A percentile compares a stretch with the other conserved stretches of the same genome.
These are phyloP conservation scores for Aspergillus indologenus DNA, from an alignment of 495 filamentous ascomycete genomes.

Conservation along the genomic window DNA sequence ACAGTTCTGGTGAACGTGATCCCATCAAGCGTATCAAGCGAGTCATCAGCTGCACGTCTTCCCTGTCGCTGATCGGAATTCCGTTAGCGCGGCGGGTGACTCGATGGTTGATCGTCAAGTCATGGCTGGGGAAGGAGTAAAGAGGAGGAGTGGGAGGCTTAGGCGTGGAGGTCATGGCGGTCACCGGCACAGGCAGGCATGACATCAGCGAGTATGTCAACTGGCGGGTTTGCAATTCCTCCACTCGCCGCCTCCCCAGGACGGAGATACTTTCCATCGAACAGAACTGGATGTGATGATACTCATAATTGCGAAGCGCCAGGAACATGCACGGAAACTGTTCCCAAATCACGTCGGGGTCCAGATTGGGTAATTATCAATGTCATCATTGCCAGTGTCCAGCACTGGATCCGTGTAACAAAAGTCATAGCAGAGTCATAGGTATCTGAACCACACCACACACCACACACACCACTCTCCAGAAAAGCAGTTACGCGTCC, in stretches of 20 bases:
- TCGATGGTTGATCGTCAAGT: slow-evolving; percentile 4
- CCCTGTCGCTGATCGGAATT: slow-evolving; percentile 6
- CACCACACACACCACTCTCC: too few relatives aligned
- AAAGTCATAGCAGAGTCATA: background rate
- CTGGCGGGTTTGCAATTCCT: background rate
- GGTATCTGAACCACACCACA: background rate
- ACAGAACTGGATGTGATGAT: background rate
- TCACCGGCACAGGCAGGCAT: background rate
- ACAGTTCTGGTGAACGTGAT: background rate
- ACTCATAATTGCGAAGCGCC: too few relatives aligned
- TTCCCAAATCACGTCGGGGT: background rate
- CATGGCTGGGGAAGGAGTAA: slow-evolving; percentile 1
- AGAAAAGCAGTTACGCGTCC: slow-evolving; percentile 79
- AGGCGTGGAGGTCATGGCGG: background rate
- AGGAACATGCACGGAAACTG: background rate
- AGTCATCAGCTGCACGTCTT: slow-evolving; percentile 1
- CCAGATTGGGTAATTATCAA: background rate
- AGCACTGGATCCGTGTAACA: slow-evolving; percentile 19
- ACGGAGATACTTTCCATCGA: background rate
- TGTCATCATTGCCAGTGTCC: slow-evolving; percentile 15
- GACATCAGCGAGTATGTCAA: slow-evolving; percentile 5
- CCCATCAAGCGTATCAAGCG: background rate
- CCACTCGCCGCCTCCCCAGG: background rate
- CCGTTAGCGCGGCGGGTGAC: slow-evolving; percentile 9
- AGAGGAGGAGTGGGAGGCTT: too few relatives aligned